Base-by-base conservation (phyloP, 805 yeast species). In the Torulaspora quercuum region DNA sequence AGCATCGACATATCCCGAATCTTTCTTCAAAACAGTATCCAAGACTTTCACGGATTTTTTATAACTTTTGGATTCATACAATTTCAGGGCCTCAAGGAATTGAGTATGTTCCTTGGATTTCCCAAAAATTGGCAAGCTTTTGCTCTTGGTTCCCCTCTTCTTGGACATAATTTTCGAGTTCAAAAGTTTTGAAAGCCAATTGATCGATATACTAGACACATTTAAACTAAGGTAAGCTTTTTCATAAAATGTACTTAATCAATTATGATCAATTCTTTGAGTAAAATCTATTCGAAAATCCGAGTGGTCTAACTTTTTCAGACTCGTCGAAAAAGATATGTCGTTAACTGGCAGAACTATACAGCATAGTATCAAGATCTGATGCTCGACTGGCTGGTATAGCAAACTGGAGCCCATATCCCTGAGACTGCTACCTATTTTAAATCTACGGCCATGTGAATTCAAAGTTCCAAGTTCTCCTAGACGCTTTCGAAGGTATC, bases 21-120 rank as follows among this genome's bases (percentile, higher is more conserved):
- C 78, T 53, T 84, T 86, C 67, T 86, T 85, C 52, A 90, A 62
- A 49, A 84, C 73, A 22, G 73, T 66, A 34, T 92, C 97, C 27
- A 86, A 73, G 18, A 79, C 56, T 57, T 84, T 84, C 50, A 89
- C 63, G 1, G 95, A 77, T 53, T 90, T 88, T 57, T 85, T 85
- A 68, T 89, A 89, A 60, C 87, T 88, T 59, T 85, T 87, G 31
- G 72, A 58, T 56, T 92, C 97, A 53, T 87, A 92, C 19, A 84
- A 71, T 49, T 78, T 78, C 52, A 92, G 70, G 1, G 96, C 95
- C 48, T 82, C 84, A 41, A 81, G 73, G 67, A 90, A 88, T 45
- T 76, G 76, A 20, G 72, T 69, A 39, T 83, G 90, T 47, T 87
- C 95, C 59, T 84, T 86, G 61, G 59, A 61, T 40, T 46, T 51